Base-by-base conservation (phyloP, 805 yeast genomes). In the Saccharomycopsis amapae region DNA sequence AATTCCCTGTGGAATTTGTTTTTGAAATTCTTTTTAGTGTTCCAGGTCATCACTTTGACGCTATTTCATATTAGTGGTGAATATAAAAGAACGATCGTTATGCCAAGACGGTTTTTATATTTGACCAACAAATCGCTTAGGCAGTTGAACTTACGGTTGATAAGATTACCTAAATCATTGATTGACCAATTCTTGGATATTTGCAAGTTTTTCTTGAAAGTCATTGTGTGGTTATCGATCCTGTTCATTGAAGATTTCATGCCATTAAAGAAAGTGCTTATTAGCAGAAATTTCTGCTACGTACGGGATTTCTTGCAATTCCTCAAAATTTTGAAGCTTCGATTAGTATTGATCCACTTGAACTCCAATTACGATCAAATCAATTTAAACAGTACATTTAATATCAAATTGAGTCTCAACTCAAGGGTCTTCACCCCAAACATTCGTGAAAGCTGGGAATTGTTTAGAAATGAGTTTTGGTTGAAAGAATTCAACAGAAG, bases 401-500 rank as follows among this genome's bases (percentile, higher is more conserved):
- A 39, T 25, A 45, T 50, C 40, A 89, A 88, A 60, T 61, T 93
- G 6, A 83, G 86, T 7, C 67, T 93, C 45, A 81, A 82, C 48
- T 84, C 97, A 2, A 68, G 96, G 42, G 80, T 81, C 1, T 93
- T 90, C 63, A 77, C 78, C 49, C 79, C 93, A 0, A 89, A 84
- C 40, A 76, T 84, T 5, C 73, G 96, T 52, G 96, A 89, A 61
- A 89, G 87, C 7, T 90, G 98, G 97, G 98, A 90, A 58, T 62
- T 87, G 34, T 90, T 89, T 57, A 66, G 98, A 49, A 85, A 85
- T 54, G 97, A 89, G 60, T 93, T 88, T 59, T 93, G 97, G 97
- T 77, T 79, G 19, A 73, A 82, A 55, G 96, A 88, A 60, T 85
- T 86, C 1, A 75, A 78, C 2, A 71, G 87, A 53, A 67, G 88